Evolutionary conservation across 768 basidiomycete species (phyloP).

Genomic region (Tulasnella calospora): DNA sequence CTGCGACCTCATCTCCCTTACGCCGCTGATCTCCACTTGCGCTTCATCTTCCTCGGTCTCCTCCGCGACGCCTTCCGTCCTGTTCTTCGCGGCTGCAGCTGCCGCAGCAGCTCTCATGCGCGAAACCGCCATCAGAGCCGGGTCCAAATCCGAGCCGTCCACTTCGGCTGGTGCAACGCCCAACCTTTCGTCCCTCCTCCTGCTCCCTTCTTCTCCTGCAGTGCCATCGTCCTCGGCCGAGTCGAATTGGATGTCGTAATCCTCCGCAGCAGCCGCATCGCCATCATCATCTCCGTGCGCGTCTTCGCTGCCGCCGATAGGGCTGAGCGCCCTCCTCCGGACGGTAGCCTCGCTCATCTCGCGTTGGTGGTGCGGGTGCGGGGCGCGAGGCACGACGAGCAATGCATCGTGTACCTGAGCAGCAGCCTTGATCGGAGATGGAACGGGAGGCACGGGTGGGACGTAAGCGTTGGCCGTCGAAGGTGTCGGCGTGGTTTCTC

Average conservation of each 20-base stretch:
- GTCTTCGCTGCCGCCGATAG: background rate
- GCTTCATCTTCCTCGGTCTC: background rate
- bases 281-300: background rate
- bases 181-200: background rate
- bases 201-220: background rate
- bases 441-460: background rate
- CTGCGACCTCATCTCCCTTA: background rate
- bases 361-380: background rate
- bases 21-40: background rate
- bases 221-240: background rate
- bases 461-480: background rate
- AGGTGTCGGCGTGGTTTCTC: background rate
- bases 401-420: background rate
- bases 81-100: background rate
- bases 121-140: background rate
- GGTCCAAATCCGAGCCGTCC: background rate
- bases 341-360: background rate
- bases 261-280: background rate
- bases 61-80: background rate
- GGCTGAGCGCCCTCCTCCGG: background rate
- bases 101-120: background rate
- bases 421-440: background rate
- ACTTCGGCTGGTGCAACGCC: background rate
- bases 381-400: background rate
- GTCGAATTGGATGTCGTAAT: slow-evolving; percentile 6